A percentile compares a stretch with the other conserved stretches of the same genome.
Conservation (phyloP, 306 rosid species). For the Gleditsia sinensis region DNA sequence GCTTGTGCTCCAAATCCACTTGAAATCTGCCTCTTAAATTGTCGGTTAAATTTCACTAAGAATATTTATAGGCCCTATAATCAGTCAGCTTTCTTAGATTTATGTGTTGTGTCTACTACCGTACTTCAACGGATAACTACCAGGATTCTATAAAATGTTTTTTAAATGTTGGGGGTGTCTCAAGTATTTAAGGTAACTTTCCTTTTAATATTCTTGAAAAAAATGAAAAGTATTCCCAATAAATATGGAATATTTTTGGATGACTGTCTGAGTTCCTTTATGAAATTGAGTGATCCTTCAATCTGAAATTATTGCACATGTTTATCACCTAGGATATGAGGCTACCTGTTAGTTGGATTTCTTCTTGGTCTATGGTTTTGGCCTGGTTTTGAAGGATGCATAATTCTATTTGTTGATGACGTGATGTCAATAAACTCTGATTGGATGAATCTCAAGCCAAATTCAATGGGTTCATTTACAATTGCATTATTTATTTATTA, state of each 20-base stretch:
- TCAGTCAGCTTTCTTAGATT: background rate
- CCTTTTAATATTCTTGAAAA: background rate
- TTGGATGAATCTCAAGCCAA: constrained; percentile 25
- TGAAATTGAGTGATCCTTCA: background rate
- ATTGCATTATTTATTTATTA: constrained; percentile 13
- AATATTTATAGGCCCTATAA: background rate
- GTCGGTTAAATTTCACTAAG: background rate
- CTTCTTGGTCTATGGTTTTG: too few species aligned
- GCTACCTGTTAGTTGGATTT: background rate
- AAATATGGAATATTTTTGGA: too few species aligned
- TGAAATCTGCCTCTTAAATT: background rate
- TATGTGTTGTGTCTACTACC: background rate
- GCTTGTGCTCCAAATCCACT: background rate
- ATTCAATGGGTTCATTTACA: background rate
- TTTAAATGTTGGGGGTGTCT: background rate
- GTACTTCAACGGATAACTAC: background rate
- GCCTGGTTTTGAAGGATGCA: constrained; percentile 24
- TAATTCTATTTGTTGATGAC: constrained; percentile 14
- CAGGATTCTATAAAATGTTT: background rate
- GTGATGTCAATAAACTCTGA: background rate
- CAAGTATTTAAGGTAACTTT: background rate
- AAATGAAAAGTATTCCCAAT: background rate
- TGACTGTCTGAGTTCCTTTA: too few species aligned
- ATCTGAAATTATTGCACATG: background rate
- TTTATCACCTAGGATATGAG: background rate